These are phyloP conservation scores for Austroboletus eburneus DNA, from an alignment of 768 basidiomycete species.

Conservation along the genomic window DNA sequence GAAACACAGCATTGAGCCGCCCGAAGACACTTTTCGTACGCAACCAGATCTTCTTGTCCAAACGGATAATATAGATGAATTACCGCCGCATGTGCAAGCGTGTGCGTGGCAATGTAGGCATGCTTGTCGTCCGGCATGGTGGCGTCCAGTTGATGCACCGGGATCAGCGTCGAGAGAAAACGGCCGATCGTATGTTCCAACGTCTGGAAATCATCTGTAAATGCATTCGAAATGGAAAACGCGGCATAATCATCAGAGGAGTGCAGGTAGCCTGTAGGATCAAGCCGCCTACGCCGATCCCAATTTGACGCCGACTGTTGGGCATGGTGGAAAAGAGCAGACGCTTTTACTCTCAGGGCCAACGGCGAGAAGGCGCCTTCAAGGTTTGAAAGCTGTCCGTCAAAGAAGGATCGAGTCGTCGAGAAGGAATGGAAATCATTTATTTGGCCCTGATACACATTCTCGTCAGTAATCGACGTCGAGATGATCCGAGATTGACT, in stretches of 20 bases:
- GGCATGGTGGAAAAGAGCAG: constrained; percentile 70
- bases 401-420: constrained; percentile 60
- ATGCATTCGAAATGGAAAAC: constrained; percentile 42
- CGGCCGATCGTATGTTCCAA: constrained; percentile 62
- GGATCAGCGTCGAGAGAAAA: constrained; percentile 60
- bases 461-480: constrained; percentile 10
- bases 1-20: constrained; percentile 59
- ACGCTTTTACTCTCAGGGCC: constrained; percentile 69
- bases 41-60: constrained; percentile 52
- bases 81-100: constrained; percentile 60
- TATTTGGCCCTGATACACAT: constrained; percentile 51
- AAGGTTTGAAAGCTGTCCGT: constrained; percentile 48
- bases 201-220: constrained; percentile 55
- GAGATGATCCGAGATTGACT: constrained; percentile 22
- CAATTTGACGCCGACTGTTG: constrained; percentile 56
- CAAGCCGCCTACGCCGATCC: constrained; percentile 49
- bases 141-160: constrained; percentile 59
- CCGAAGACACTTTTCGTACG: constrained; percentile 63
- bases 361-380: constrained; percentile 55
- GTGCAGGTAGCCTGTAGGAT: constrained; percentile 9
- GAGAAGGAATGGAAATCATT: constrained; percentile 48
- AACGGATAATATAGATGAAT: constrained; percentile 64
- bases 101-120: constrained; percentile 56
- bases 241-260: constrained; percentile 31
- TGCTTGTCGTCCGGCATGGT: constrained; percentile 56